phyloP scores from a whole-genome alignment of 129 eudicot species.

The Smallanthus sonchifolius region DNA sequence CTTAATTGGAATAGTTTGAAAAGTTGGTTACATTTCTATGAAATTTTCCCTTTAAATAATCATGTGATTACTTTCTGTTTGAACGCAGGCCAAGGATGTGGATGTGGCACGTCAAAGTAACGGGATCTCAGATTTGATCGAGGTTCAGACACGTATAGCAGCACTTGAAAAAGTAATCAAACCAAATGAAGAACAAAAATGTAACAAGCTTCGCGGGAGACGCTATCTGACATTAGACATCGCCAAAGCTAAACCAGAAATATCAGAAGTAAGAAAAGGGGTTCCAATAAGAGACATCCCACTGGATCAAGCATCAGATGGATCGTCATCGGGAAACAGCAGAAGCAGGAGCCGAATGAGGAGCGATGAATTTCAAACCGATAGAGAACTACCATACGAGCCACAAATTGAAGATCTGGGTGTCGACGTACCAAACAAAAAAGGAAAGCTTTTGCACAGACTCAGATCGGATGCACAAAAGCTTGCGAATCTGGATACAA shows the following conservation, averaged over 20 bases:
- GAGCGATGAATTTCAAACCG: conserved; percentile 57
- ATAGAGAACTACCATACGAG: conserved; percentile 36
- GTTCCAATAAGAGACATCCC: conserved; percentile 73
- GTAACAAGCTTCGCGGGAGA: conserved; percentile 31
- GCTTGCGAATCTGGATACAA: conserved; percentile 46
- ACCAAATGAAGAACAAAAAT: neutral
- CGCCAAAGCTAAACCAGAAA: conserved; percentile 41
- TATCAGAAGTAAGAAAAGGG: conserved; percentile 42
- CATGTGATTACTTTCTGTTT: conserved; percentile 44
- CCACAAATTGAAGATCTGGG: conserved; percentile 68
- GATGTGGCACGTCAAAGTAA: conserved; percentile 41
- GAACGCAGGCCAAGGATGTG: conserved; percentile 64
- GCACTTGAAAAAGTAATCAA: conserved; percentile 54
- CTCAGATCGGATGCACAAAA: conserved; percentile 76
- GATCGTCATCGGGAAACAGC: conserved; percentile 31
- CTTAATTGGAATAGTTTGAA: no score
- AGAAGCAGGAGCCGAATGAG: conserved; percentile 55
- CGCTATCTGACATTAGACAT: conserved; percentile 28
- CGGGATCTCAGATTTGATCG: conserved; percentile 50
- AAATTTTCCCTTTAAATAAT: no score
- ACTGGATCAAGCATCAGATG: conserved; percentile 58
- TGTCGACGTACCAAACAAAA: conserved; percentile 40
- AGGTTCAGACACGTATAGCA: conserved; percentile 56
- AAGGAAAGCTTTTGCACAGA: conserved; percentile 44
- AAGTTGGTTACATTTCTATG: no score